These are phyloP conservation scores for Colletotrichum sp. DNA, from an alignment of 2,329 filamentous ascomycete species.

Conservation along the genomic window DNA sequence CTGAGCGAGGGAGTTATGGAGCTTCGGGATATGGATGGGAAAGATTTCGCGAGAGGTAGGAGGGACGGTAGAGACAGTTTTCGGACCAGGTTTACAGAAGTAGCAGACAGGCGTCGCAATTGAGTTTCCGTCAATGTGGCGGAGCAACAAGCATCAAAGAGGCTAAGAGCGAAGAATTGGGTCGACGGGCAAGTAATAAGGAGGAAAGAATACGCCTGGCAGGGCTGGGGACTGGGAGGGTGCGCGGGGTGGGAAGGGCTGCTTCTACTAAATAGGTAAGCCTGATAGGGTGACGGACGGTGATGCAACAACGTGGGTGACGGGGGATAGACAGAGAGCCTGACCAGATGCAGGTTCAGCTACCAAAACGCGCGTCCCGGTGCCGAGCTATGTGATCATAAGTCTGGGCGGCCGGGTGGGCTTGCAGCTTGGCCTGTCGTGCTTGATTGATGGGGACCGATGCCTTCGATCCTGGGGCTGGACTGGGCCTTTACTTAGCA, in stretches of 20 bases:
- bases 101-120: neutral
- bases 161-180: neutral
- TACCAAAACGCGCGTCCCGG: constrained; percentile 13
- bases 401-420: constrained; percentile 7
- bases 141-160: neutral
- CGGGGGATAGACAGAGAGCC: neutral
- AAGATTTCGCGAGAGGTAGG: neutral
- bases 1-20: neutral
- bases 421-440: neutral
- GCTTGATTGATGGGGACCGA: neutral
- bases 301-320: neutral
- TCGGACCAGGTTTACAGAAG: neutral
- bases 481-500: neutral
- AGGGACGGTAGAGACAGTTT: constrained; percentile 6
- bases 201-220: neutral
- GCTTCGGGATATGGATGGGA: neutral
- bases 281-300: neutral
- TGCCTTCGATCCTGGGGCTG: neutral
- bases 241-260: neutral
- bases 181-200: neutral
- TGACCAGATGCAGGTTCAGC: neutral
- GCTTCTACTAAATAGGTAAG: constrained; percentile 4
- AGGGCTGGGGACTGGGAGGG: constrained; percentile 10
- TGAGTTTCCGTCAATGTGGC: constrained; percentile 3
- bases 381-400: constrained; percentile 13